Evolutionary conservation across 148 eudicot genomes (phyloP), one percentile per base, ranked within the genome.

Genomic region (Silene latifolia): DNA sequence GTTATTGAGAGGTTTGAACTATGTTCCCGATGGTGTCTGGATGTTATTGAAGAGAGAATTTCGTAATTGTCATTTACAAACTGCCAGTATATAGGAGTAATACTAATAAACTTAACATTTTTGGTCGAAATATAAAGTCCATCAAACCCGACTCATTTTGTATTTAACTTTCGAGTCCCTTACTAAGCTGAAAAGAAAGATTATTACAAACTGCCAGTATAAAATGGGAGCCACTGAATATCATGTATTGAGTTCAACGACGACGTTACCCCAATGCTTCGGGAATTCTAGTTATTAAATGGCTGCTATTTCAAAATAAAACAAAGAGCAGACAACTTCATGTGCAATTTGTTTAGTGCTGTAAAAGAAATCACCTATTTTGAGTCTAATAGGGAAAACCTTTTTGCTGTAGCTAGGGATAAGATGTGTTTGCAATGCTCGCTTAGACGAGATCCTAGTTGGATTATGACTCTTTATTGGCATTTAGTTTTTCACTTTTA

Each of bases 401-500:
- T 32, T 13, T 12, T 63, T 29, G 9, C 65, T 62, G 6, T 62
- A 62, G 65, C 18, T 23, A 17, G 5, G 32, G 35, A 23, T 61
- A 11, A 4, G 32, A 62, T 62, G 29, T 39, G 64, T 60, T 60
- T 21, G 27, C 64, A 23, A 8, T 60, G 64, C 27, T 60, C 13
- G 29, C 15, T 7, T 23, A 8, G 44, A 39, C 32, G 27, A 21
- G 24, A 65, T 11, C 42, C 44, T 63, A 13, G 14, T 25, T 63
- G 67, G n/a, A 18, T 27, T 10, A 12, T 32, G 8, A 4, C 48
- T 67, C 51, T 6, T 18, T 9, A 67, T 51, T 29, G 23, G 51
- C 70, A 67, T 42, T n/a, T 23, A 7, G n/a, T 32, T n/a, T 67
- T 67, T 67, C 53, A 18, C 70, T 39, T 67, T 23, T n/a, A 39